These are phyloP conservation scores for Myxozyma melibiosi DNA, from an alignment of 805 yeast genomes.

Conservation along the genomic window DNA sequence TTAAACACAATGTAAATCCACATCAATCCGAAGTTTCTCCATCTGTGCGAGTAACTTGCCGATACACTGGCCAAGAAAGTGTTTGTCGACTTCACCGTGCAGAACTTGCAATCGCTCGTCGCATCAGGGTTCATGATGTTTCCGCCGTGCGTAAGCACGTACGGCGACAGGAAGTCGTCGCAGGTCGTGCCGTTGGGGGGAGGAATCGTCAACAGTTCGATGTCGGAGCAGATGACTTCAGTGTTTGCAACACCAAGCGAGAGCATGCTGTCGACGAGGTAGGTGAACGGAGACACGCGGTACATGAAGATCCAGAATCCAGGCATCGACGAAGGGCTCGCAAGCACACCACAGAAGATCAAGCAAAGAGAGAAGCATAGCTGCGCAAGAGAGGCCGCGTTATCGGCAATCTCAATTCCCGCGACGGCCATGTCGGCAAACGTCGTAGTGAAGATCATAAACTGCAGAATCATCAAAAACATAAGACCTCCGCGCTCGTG, in stretches of 20 bases:
- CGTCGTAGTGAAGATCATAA: slow-evolving; percentile 50
- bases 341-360: slow-evolving; percentile 71
- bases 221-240: slow-evolving; percentile 51
- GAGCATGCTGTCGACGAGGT: slow-evolving; percentile 62
- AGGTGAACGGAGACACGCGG: slow-evolving; percentile 71
- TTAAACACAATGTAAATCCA: slow-evolving; percentile 50
- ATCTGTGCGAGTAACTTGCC: slow-evolving; percentile 52
- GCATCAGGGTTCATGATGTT: slow-evolving; percentile 54
- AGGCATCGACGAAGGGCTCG: slow-evolving; percentile 60
- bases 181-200: slow-evolving; percentile 68
- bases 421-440: slow-evolving; percentile 55
- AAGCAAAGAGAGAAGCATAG: slow-evolving; percentile 59
- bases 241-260: slow-evolving; percentile 54
- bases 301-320: slow-evolving; percentile 87
- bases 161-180: slow-evolving; percentile 53
- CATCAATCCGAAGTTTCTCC: slow-evolving; percentile 68
- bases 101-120: slow-evolving; percentile 57
- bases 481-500: slow-evolving; percentile 54
- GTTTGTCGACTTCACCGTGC: slow-evolving; percentile 22
- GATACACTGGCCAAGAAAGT: slow-evolving; percentile 42
- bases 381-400: slow-evolving; percentile 32
- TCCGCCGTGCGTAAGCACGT: slow-evolving; percentile 52
- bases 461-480: slow-evolving; percentile 31
- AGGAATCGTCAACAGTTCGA: slow-evolving; percentile 57
- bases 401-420: slow-evolving; percentile 36